Evolutionary conservation across 768 basidiomycete species (phyloP).

Genomic region (Termitomyces sp.): DNA sequence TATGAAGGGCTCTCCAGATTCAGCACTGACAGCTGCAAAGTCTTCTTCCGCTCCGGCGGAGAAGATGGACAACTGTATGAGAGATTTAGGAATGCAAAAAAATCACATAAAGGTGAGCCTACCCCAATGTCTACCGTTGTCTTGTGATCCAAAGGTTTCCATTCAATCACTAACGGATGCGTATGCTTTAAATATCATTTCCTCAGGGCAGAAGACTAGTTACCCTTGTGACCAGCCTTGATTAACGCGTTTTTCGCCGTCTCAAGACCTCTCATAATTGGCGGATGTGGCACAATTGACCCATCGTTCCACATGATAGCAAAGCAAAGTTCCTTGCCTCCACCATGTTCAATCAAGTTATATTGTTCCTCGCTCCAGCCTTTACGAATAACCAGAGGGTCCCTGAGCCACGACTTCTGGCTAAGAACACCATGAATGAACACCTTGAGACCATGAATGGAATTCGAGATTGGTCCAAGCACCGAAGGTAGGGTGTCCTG

Average conservation of each 20-base stretch:
- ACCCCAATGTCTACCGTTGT: conserved; percentile 41
- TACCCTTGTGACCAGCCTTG: conserved; percentile 62
- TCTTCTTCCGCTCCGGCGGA: neutral
- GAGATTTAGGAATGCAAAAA: neutral
- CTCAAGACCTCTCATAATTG: conserved; percentile 57
- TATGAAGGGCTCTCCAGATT: conserved; percentile 51
- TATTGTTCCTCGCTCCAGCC: conserved; percentile 60
- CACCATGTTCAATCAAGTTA: conserved; percentile 49
- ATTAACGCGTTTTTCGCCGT: conserved; percentile 48
- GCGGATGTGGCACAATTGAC: conserved; percentile 53
- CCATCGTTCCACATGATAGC: conserved; percentile 67
- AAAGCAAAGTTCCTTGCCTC: conserved; percentile 46
- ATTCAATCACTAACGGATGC: conserved; percentile 52
- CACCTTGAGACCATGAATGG: conserved; percentile 52
- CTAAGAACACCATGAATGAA: conserved; percentile 64
- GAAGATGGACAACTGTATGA: neutral
- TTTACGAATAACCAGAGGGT: conserved; percentile 53
- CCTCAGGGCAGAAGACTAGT: neutral
- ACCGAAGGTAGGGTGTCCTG: conserved; percentile 69
- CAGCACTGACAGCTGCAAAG: conserved; percentile 26
- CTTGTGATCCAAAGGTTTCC: conserved; percentile 50
- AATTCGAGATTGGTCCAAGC: conserved; percentile 63
- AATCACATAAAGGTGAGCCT: conserved; percentile 10
- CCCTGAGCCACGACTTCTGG: conserved; percentile 58
- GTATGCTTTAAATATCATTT: neutral